These are phyloP conservation scores for Pestalotiopsis sp. DNA, from an alignment of 2,329 filamentous ascomycete species.

Conservation along the genomic window DNA sequence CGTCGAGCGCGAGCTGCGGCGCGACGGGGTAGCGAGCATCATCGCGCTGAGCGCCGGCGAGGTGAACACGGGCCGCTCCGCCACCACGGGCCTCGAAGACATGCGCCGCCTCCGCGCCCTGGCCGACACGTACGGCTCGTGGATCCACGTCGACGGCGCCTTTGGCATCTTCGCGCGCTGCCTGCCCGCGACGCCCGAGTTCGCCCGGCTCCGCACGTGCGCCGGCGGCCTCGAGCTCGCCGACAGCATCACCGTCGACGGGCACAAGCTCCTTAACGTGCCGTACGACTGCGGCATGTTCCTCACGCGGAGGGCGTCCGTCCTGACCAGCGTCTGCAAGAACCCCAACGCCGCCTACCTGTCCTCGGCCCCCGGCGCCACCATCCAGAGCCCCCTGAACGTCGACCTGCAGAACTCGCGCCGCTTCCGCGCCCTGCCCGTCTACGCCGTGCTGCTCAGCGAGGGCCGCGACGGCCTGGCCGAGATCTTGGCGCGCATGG, in stretches of 20 bases:
- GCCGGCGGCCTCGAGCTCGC: slow-evolving; percentile 74
- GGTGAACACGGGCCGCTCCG: slow-evolving; percentile 87
- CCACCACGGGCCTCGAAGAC: slow-evolving; percentile 60
- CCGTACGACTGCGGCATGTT: slow-evolving; percentile 95
- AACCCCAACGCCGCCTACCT: slow-evolving; percentile 90
- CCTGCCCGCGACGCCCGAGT: slow-evolving; percentile 60
- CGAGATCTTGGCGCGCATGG: slow-evolving; percentile 72
- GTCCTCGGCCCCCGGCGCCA: slow-evolving; percentile 32
- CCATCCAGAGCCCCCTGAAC: slow-evolving; percentile 80
- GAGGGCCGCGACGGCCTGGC: slow-evolving; percentile 73
- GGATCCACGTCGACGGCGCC: slow-evolving; percentile 90
- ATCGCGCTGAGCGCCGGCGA: slow-evolving; percentile 84
- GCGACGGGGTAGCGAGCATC: slow-evolving; percentile 65
- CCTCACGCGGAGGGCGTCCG: slow-evolving; percentile 66
- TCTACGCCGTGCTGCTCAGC: slow-evolving; percentile 77
- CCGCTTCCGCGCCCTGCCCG: slow-evolving; percentile 86
- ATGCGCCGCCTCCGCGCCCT: slow-evolving; percentile 66
- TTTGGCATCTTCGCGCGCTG: slow-evolving; percentile 82
- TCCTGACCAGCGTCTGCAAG: slow-evolving; percentile 68
- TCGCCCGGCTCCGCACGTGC: slow-evolving; percentile 51
- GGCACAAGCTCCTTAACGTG: slow-evolving; percentile 92
- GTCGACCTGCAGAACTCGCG: slow-evolving; percentile 90
- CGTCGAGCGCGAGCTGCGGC: slow-evolving; percentile 62
- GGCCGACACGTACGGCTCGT: slow-evolving; percentile 74
- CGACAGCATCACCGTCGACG: slow-evolving; percentile 85